These are phyloP conservation scores for Penicillium turbatum DNA, from an alignment of 495 filamentous ascomycete genomes.

Conservation along the genomic window DNA sequence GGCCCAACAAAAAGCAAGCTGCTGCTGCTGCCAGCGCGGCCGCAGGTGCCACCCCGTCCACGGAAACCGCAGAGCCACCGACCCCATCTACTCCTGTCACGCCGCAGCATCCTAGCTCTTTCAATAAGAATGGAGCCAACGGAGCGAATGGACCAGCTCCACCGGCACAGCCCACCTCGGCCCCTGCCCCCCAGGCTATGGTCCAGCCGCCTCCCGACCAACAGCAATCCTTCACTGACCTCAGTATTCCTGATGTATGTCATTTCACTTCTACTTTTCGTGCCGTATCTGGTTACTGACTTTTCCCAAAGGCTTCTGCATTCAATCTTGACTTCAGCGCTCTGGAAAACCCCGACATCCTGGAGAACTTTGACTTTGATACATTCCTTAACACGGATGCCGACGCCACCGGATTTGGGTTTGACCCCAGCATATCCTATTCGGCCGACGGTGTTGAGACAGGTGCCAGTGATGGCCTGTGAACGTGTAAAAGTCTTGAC, in stretches of 20 bases:
- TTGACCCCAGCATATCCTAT: constrained; percentile 46
- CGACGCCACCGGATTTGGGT: constrained; percentile 47
- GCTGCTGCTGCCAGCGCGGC: constrained; percentile 55
- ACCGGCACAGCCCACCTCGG: constrained; percentile 38
- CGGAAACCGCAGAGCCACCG: constrained; percentile 66
- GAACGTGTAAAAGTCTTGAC: constrained; percentile 36
- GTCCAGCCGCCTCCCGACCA: constrained; percentile 46
- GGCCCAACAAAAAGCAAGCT: constrained; percentile 59
- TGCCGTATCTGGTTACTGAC: constrained; percentile 21
- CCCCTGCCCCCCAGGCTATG: constrained; percentile 38
- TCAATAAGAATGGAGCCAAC: constrained; percentile 52
- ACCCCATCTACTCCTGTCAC: constrained; percentile 84
- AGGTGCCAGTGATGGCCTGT: constrained; percentile 44
- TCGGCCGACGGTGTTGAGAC: constrained; percentile 49
- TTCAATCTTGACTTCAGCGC: constrained; percentile 59
- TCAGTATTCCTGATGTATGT: constrained; percentile 42
- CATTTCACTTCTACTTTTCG: background rate
- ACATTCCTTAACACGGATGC: constrained; percentile 75
- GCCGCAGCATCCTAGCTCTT: constrained; percentile 64
- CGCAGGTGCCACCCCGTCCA: constrained; percentile 62
- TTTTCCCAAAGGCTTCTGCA: constrained; percentile 21
- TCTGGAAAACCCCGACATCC: constrained; percentile 62
- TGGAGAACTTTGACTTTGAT: constrained; percentile 94
- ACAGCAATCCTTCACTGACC: constrained; percentile 35
- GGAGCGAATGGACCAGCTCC: constrained; percentile 45